A percentile compares a stretch with the other conserved stretches of the same genome.
Evolutionary conservation across 345 rosid genomes (phyloP).

Genomic region (Eucalyptus sideroxylon): DNA sequence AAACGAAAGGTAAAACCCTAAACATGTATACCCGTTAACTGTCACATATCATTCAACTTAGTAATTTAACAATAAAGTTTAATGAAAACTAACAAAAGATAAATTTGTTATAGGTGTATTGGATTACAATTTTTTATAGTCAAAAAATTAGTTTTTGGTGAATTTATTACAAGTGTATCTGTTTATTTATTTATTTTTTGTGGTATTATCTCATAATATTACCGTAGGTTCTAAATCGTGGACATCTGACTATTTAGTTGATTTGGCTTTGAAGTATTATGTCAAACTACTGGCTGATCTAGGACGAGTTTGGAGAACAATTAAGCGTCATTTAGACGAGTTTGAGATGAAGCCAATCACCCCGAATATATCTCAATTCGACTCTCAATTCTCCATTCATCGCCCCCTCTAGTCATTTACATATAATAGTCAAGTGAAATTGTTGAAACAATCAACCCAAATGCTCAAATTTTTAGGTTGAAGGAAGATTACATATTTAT

Average conservation of each 20-base stretch:
- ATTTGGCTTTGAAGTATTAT: not conserved
- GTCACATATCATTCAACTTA: no score
- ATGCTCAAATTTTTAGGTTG: not conserved
- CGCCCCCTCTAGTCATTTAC: not conserved
- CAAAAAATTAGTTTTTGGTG: no score
- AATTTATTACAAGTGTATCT: not conserved
- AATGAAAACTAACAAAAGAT: no score
- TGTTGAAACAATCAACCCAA: not conserved
- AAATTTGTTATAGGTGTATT: no score
- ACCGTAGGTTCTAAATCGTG: not conserved
- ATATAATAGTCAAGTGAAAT: not conserved
- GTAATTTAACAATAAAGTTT: no score
- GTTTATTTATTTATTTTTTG: no score
- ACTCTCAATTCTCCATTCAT: not conserved
- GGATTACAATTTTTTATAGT: no score
- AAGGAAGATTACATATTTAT: not conserved
- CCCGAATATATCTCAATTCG: not conserved
- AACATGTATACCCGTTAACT: no score
- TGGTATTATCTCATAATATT: not conserved
- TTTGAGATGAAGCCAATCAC: not conserved
- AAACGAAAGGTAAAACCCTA: no score
- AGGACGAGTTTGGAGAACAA: not conserved
- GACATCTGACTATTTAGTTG: not conserved
- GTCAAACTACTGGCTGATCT: not conserved
- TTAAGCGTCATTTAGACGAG: not conserved